phyloP scores from a whole-genome alignment of 2,329 filamentous ascomycete species.

The Fusarium scirpi region DNA sequence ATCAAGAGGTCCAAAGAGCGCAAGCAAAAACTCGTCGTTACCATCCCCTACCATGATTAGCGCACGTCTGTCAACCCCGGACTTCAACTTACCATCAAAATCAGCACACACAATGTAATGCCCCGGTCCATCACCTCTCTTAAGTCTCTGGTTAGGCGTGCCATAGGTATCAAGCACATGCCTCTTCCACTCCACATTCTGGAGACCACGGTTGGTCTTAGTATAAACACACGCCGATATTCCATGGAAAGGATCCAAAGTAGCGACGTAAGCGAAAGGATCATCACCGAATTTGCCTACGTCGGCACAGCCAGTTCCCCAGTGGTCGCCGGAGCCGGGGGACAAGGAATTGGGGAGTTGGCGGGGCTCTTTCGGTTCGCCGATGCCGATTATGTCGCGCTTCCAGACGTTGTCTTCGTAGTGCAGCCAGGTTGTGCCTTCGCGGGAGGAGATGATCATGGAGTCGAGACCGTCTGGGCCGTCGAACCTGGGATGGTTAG shows the following conservation, averaged over 20 bases:
- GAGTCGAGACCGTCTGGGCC: conserved; percentile 10
- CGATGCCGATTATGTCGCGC: conserved; percentile 11
- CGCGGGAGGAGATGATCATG: conserved; percentile 7
- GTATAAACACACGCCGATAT: not conserved
- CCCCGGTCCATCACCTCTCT: conserved; percentile 8
- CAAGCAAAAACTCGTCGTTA: not conserved
- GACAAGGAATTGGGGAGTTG: not conserved
- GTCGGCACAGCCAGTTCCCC: conserved; percentile 11
- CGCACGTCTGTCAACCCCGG: not conserved
- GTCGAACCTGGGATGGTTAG: not conserved
- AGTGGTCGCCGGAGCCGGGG: conserved; percentile 14
- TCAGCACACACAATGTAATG: conserved; percentile 8
- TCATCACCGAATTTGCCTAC: conserved; percentile 9
- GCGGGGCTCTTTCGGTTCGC: conserved; percentile 1
- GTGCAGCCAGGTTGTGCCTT: conserved; percentile 12
- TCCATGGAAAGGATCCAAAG: not conserved
- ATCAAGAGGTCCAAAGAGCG: not conserved
- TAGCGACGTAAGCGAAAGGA: conserved; percentile 12
- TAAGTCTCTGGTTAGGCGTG: conserved; percentile 3
- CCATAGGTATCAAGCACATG: conserved; percentile 20
- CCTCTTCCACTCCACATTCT: conserved; percentile 6
- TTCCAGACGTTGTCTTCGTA: conserved; percentile 14
- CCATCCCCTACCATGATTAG: not conserved
- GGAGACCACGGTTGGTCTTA: not conserved
- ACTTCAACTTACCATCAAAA: not conserved